These are phyloP conservation scores for Penicillium olsonii DNA, from an alignment of 2,329 filamentous ascomycete species.

Conservation along the genomic window DNA sequence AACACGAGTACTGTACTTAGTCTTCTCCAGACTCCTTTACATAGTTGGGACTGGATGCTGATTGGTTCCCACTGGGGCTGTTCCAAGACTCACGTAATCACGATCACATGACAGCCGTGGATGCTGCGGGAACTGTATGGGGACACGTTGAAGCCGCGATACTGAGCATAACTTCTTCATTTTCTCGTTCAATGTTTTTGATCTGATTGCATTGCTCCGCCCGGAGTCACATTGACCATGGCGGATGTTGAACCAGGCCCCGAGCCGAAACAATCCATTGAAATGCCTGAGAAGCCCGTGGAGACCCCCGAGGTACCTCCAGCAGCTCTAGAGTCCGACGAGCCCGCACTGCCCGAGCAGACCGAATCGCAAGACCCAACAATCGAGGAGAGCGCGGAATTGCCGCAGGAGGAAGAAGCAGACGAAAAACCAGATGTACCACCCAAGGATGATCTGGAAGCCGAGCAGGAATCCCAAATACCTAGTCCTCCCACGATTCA, in stretches of 20 bases:
- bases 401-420: conserved; percentile 14
- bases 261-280: conserved; percentile 30
- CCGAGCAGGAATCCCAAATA: conserved; percentile 24
- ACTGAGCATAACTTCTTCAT: conserved; percentile 20
- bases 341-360: conserved; percentile 32
- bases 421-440: conserved; percentile 29
- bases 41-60: too few relatives aligned
- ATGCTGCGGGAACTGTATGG: too few relatives aligned
- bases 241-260: conserved; percentile 43
- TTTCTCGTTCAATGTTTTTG: conserved; percentile 25
- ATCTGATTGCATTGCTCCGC: conserved; percentile 30
- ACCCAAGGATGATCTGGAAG: conserved; percentile 25
- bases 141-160: conserved; percentile 28
- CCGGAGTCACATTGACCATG: conserved; percentile 44
- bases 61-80: too few relatives aligned
- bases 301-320: conserved; percentile 31
- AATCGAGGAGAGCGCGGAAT: conserved; percentile 19
- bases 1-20: too few relatives aligned
- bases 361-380: conserved; percentile 33
- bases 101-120: too few relatives aligned
- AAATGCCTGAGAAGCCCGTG: conserved; percentile 29
- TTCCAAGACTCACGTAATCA: too few relatives aligned
- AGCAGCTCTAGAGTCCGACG: conserved; percentile 31
- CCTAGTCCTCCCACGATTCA: conserved; percentile 22
- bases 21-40: too few relatives aligned